Base-by-base conservation (phyloP, 2,329 filamentous ascomycete species). In the Talaromyces islandicus region DNA sequence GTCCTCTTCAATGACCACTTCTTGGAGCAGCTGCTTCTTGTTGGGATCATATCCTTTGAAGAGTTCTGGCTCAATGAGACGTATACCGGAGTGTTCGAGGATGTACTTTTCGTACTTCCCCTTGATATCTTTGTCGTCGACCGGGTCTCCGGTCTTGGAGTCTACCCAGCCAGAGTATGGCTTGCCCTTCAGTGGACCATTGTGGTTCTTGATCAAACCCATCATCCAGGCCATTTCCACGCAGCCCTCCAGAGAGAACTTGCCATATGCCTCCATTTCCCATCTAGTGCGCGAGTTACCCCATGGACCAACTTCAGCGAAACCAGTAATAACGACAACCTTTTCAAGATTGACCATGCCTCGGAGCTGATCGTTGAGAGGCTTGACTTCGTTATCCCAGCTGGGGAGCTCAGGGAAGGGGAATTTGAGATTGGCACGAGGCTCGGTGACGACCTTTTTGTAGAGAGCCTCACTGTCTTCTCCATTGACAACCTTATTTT, bases 151-250 rank as follows among this genome's bases (percentile, higher is more conserved):
- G 58, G 91, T 88, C 85, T 97, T 97, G 73, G 87, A 83, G 71
- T 99, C 94, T 61, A 99, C 94, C 92, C 81, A 99, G 68, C 94
- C 94, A 66, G 93, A 91, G 80, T 99, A 97, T 65, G 89, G 89
- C 80, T 96, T 89, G 74, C 94, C 94, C 81, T 99, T 99, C 74
- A 99, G 86, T 32, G 88, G 88, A 19, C 94, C 94, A 68, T 97
- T 97, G 81, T 96, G 91, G 77, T 99, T 96, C 83, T 93, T 97
- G 81, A 99, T 97, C 62, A 97, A 86, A 71, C 94, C 94, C 93
- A 97, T 99, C 76, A 99, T 91, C 94, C 94, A 99, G 32, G 94
- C 92, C 94, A 99, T 99, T 78, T 99, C 94, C 62, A 99, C 89
- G 70, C 94, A 97, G 30, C 94, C 94, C 77, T 99, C 95, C 14